phyloP scores from a whole-genome alignment of 1,139 yeast genomes.

The Pichia terricola region DNA sequence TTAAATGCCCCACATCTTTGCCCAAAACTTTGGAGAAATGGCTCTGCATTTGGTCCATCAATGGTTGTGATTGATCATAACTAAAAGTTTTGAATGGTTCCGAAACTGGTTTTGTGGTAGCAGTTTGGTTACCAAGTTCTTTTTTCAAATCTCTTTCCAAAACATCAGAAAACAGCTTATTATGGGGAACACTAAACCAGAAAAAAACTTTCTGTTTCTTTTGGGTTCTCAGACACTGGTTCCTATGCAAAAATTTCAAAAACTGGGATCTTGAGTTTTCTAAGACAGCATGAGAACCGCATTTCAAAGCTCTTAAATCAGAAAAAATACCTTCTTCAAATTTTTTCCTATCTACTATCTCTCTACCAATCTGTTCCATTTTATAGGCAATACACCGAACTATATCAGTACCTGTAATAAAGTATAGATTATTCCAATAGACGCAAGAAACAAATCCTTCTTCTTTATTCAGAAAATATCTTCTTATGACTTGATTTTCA shows the following conservation, averaged over 20 bases:
- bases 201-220: slow-evolving; percentile 95
- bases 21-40: slow-evolving; percentile 30
- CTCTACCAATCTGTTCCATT: slow-evolving; percentile 84
- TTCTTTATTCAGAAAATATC: slow-evolving; percentile 78
- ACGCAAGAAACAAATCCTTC: slow-evolving; percentile 91
- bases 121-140: slow-evolving; percentile 46
- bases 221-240: slow-evolving; percentile 85
- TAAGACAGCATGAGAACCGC: slow-evolving; percentile 80
- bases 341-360: slow-evolving; percentile 76
- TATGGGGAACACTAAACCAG: slow-evolving; percentile 96
- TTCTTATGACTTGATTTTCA: slow-evolving; percentile 75
- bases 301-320: slow-evolving; percentile 76
- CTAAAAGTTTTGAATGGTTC: slow-evolving; percentile 60
- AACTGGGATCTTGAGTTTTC: slow-evolving; percentile 86
- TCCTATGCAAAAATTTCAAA: slow-evolving; percentile 73
- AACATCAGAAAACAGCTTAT: slow-evolving; percentile 86
- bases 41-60: slow-evolving; percentile 39
- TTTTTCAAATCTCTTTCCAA: slow-evolving; percentile 85
- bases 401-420: slow-evolving; percentile 92
- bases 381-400: slow-evolving; percentile 86
- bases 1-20: slow-evolving; percentile 5
- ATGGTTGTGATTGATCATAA: slow-evolving; percentile 35
- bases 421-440: slow-evolving; percentile 83
- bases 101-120: slow-evolving; percentile 50
- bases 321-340: slow-evolving; percentile 96